Base-by-base conservation (phyloP, 306 rosid genomes). In the Hippophae rhamnoides region DNA sequence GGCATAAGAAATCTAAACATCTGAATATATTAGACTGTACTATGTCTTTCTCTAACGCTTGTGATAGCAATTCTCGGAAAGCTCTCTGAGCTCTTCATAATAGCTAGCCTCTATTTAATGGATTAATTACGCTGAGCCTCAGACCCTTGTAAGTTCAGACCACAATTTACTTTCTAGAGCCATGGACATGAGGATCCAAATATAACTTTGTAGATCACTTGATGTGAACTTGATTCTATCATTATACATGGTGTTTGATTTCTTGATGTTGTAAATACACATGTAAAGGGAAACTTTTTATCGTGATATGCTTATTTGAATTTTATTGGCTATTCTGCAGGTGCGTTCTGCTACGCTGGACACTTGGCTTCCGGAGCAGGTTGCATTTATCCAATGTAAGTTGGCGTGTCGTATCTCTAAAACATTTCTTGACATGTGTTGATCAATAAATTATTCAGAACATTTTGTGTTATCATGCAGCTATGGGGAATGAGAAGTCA, bases 351-450 rank as follows among this genome's bases (percentile, higher is more conserved):
- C 99, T 65, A 88, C 99, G 48, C 71, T 93, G 46, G 99, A 93
- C 76, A 93, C 99, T 57, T 93, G 99, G 99, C 95, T 88, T 48
- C 99, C 99, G 9, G 99, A 93, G 70, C 99, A 93, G 78, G 97
- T 93, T 82, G 84, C 95, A 42, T 93, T 84, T 76, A 88, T 93
- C 63, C 99, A 88, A 47, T 83, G 99, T 93, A 84, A 82, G 95
- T 47, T 66, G 54, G 12, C 62, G 45, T 13, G 25, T 64, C 27
- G 41, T 10, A 51, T 54, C 50, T 6, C 8, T 42, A 52, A 49
- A 49, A 76, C 60, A 43, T 47, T 18, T 54, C 47, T 47, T 49
- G 56, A 71, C 52, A 58, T 67, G 58, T 70, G 38, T 59, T 43
- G 25, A 52, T 54, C 56, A 44, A 47, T 14, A 63, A 56, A 56